Evolutionary conservation across 208 protist species (phyloP), one percentile per base, ranked within the genome.

Genomic region (Trichomonas tenax): DNA sequence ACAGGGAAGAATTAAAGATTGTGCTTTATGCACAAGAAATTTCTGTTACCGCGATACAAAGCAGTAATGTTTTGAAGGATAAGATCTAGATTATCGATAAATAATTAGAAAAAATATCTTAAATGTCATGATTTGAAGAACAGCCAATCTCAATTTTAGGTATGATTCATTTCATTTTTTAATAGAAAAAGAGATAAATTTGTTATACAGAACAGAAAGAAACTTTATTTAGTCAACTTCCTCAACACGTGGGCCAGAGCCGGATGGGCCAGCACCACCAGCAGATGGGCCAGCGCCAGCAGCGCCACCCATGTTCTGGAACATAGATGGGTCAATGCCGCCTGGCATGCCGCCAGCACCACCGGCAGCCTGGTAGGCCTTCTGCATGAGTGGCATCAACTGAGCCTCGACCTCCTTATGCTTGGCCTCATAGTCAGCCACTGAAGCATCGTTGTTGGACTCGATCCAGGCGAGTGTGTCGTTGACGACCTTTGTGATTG

Each of bases 361-460:
- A 49, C 96, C 97, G 51, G 86, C 86, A 51, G 44, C 36, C 95
- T 97, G 97, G 96, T 99, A 99, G 96, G 98, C 98, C 97, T 99
- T 99, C 96, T 98, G 98, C 96, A 99, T 98, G 98, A 99, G 99
- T 82, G 97, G 96, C 58, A 90, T 96, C 44, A 95, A 96, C 31
- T 96, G 34, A 14, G 23, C 41, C 84, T 97, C 97, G 21, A 97
- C n/a, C n/a, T 97, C 97, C 90, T 97, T 97, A 45, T 96, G 96
- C 96, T 97, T 96, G n/a, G 40, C 82, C 38, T 97, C 97, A 88
- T 58, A 96, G 46, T 97, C 96, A 17, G 97, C 93, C 51, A 89
- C 96, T 26, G 96, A 93, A 34, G 96, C 95, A 46, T 96, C 51
- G 51, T 48, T 41, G 95, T 97, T 95, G 26, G 95, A 4, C 31